A percentile compares a stretch with the other conserved stretches of the same genome.
phyloP scores from a whole-genome alignment of 257 asterid species.

The Agastache rugosa region DNA sequence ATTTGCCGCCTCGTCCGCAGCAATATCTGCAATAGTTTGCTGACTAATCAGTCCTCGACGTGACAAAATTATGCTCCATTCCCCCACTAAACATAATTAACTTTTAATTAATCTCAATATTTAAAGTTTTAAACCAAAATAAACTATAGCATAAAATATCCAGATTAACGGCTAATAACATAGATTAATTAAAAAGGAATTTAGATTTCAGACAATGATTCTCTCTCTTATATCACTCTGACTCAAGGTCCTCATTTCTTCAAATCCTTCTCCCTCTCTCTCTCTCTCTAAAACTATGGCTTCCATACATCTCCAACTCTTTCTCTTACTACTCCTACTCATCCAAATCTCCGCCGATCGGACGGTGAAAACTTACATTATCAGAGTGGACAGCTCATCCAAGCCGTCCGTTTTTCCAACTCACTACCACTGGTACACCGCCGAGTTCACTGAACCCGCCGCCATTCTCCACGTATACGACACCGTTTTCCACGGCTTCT shows the following conservation, averaged over 20 bases:
- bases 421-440: constrained; percentile 91
- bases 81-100: constrained; percentile 4
- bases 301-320: constrained; percentile 38
- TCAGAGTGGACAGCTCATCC: constrained; percentile 66
- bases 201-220: constrained; percentile 40
- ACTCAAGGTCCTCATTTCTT: constrained; percentile 24
- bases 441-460: constrained; percentile 73
- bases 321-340: constrained; percentile 11
- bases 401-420: constrained; percentile 90
- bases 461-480: constrained; percentile 83
- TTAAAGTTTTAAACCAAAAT: neutral
- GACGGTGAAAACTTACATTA: constrained; percentile 71
- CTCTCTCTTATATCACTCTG: constrained; percentile 39
- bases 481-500: constrained; percentile 93
- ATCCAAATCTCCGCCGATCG: constrained; percentile 43
- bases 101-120: constrained; percentile 1
- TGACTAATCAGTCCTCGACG: constrained; percentile 36
- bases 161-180: constrained; percentile 32
- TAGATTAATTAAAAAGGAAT: constrained; percentile 28
- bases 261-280: constrained; percentile 33
- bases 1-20: constrained; percentile 40
- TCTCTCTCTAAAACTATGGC: constrained; percentile 35
- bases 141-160: neutral
- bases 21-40: constrained; percentile 34
- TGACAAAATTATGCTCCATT: constrained; percentile 49